Evolutionary conservation across 192 early-diverging fungal species (phyloP).

Genomic region (Linnemannia hyalina): DNA sequence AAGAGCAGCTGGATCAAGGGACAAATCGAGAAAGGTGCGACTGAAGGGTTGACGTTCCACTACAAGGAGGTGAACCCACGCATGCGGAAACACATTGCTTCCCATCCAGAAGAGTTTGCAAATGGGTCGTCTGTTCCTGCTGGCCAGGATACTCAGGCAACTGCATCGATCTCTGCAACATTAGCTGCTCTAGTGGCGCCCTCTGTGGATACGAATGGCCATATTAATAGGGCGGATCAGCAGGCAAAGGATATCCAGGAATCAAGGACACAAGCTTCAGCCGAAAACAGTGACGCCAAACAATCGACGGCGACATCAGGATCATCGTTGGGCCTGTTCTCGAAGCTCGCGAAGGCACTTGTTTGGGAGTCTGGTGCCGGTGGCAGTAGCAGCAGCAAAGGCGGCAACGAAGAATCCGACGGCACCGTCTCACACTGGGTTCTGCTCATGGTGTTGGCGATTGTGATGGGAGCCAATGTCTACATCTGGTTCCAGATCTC

Average conservation of each 20-base stretch:
- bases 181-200: not conserved
- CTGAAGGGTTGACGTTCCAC: constrained; percentile 62
- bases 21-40: constrained; percentile 66
- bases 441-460: constrained; percentile 12
- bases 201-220: not conserved
- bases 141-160: not conserved
- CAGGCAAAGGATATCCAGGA: not conserved
- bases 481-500: constrained; percentile 49
- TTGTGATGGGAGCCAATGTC: constrained; percentile 43
- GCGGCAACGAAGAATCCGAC: not conserved
- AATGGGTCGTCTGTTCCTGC: not conserved
- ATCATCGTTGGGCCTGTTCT: not conserved
- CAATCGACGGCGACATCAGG: not conserved
- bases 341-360: constrained; percentile 9
- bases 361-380: not conserved
- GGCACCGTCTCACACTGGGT: constrained; percentile 12
- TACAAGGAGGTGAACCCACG: constrained; percentile 57
- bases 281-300: not conserved
- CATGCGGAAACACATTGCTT: constrained; percentile 57
- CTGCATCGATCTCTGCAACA: not conserved
- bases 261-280: not conserved
- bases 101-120: constrained; percentile 57
- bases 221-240: not conserved
- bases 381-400: not conserved
- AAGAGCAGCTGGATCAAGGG: constrained; percentile 67